A percentile compares a stretch with the other conserved stretches of the same genome.
Evolutionary conservation across 768 basidiomycete genomes (phyloP).

Genomic region (Boletellus sp.): DNA sequence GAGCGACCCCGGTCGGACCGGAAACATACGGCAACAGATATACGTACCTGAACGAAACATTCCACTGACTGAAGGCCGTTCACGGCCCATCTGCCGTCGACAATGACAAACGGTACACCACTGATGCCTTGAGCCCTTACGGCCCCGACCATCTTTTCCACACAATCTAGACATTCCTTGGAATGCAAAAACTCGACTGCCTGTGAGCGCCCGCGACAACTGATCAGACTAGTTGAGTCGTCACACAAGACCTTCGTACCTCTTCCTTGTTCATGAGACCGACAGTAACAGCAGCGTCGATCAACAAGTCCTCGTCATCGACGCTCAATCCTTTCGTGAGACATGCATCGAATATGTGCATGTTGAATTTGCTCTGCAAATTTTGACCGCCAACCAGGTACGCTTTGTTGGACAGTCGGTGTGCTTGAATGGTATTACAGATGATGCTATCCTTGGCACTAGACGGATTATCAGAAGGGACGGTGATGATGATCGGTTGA

Average conservation of each 20-base stretch:
- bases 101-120: conserved; percentile 50
- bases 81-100: conserved; percentile 43
- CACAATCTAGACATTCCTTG: conserved; percentile 35
- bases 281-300: conserved; percentile 31
- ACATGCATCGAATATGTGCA: conserved; percentile 37
- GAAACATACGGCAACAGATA: background rate
- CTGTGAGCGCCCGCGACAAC: conserved; percentile 13
- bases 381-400: conserved; percentile 35
- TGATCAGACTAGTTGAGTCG: background rate
- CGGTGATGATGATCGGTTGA: background rate
- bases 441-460: conserved; percentile 38
- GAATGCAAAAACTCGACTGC: conserved; percentile 38
- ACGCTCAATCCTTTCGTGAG: conserved; percentile 36
- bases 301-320: conserved; percentile 33
- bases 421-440: conserved; percentile 37
- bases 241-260: conserved; percentile 18
- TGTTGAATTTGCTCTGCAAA: conserved; percentile 36
- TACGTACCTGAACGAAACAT: conserved; percentile 34
- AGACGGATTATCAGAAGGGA: background rate
- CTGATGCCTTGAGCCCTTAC: conserved; percentile 41
- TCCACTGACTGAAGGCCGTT: conserved; percentile 42
- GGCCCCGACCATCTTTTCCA: conserved; percentile 36
- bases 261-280: conserved; percentile 36
- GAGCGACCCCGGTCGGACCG: background rate
- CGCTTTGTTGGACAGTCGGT: conserved; percentile 43